Evolutionary conservation across 2,329 filamentous ascomycete genomes (phyloP), one percentile per base, ranked within the genome.

Genomic region (Thielaviopsis punctulata): DNA sequence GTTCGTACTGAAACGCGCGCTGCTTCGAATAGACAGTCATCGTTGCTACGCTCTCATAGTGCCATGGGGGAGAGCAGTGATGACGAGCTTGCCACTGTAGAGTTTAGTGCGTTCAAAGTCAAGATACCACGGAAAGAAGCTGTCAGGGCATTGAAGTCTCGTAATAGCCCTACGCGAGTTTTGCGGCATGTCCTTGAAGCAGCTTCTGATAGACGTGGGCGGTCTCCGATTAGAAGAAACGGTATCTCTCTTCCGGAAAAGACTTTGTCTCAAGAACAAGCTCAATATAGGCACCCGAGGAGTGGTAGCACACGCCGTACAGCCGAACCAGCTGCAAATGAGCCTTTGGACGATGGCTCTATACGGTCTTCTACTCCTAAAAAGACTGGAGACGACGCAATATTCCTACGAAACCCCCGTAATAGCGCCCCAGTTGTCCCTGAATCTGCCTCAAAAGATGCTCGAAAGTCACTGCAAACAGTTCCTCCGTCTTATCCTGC

Each of bases 21-120:
- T 19, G 25, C 33, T n/a, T 18, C 19, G 18, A 41, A 19, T 15
- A 30, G 12, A 18, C 33, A 36, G 6, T 27, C 33, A 23, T 25
- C 43, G 24, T 3, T 24, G 25, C 21, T 30, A 25, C 22, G 41
- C n/a, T 24, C 30, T 18, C 12, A 21, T 9, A 2, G 10, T 22
- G 24, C n/a, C 10, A 2, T 41, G 22, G 21, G 25, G 9, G 52
- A 48, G 18, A 41, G 33, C 15, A 54, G 48, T 27, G 48, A 51
- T 15, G 45, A 54, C 25, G 52, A 54, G 19, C 44, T 54, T 21
- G 48, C 48, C 15, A 53, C 41, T 19, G 25, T 22, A 27, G 48
- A 54, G 7, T 27, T 50, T n/a, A 18, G 15, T 21, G 23, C 48
- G 23, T 44, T 22, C 48, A 48, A 46, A 19, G 30, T 30, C 9